A percentile compares a stretch with the other conserved stretches of the same genome.
These are phyloP conservation scores for Pythium sp. DNA, from an alignment of 352 stramenopile species.

Conservation along the genomic window DNA sequence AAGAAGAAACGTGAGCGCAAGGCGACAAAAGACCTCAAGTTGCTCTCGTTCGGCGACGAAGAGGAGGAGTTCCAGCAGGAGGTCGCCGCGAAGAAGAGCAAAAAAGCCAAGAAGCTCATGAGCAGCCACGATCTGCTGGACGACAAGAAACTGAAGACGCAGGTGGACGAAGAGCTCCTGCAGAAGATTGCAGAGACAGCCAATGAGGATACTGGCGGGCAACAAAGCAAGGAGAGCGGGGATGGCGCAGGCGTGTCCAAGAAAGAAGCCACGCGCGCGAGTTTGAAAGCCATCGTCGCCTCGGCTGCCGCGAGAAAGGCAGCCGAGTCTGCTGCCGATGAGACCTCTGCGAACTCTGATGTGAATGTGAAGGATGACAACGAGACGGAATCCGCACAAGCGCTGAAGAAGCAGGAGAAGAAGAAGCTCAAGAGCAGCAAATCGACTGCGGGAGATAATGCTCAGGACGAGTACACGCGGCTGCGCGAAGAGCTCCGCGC, in stretches of 20 bases:
- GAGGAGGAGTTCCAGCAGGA: slow-evolving; percentile 68
- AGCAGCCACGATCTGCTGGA: slow-evolving; percentile 73
- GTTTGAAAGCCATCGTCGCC: slow-evolving; percentile 15
- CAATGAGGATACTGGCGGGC: not conserved
- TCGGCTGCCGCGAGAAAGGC: slow-evolving; percentile 3
- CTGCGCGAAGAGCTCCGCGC: slow-evolving; percentile 66
- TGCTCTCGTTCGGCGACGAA: slow-evolving; percentile 96
- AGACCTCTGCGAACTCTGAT: not conserved
- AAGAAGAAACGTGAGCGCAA: slow-evolving; percentile 88
- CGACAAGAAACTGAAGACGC: slow-evolving; percentile 56
- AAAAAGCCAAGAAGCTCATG: slow-evolving; percentile 52
- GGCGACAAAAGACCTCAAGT: slow-evolving; percentile 91
- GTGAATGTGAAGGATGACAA: not conserved
- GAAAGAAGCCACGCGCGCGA: slow-evolving; percentile 27
- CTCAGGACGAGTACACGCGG: slow-evolving; percentile 62
- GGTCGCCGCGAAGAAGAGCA: slow-evolving; percentile 40
- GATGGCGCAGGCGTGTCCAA: slow-evolving; percentile 17
- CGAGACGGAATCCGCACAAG: not conserved
- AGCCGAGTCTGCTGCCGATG: not conserved
- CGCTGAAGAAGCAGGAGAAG: slow-evolving; percentile 6
- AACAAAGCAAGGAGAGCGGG: too few relatives aligned
- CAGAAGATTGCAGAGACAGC: slow-evolving; percentile 44
- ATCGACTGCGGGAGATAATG: slow-evolving; percentile 14
- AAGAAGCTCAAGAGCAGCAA: slow-evolving; percentile 14
- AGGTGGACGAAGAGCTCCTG: slow-evolving; percentile 58